Evolutionary conservation across 805 yeast species (phyloP).

Genomic region (Nakazawaea wickerhamii): DNA sequence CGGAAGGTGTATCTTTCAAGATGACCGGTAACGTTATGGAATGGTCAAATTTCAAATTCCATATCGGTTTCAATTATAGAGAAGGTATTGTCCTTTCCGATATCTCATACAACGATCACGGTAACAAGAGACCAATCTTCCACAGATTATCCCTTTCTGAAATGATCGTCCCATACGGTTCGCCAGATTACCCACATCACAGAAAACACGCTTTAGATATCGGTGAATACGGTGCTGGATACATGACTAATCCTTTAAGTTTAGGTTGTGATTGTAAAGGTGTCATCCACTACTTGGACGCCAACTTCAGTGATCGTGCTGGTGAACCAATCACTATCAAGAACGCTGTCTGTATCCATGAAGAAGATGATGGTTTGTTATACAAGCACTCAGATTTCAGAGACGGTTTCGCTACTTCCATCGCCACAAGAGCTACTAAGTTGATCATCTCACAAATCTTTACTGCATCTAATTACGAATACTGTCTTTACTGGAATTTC

Average conservation of each 20-base stretch:
- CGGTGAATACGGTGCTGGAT: constrained; percentile 72
- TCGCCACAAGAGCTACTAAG: constrained; percentile 58
- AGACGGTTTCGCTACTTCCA: constrained; percentile 57
- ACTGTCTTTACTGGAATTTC: constrained; percentile 66
- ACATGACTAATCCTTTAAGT: constrained; percentile 60
- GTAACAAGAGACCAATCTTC: constrained; percentile 54
- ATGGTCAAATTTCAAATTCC: constrained; percentile 65
- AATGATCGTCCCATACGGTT: constrained; percentile 71
- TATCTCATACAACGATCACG: constrained; percentile 58
- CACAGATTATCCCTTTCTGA: constrained; percentile 62
- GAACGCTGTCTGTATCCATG: constrained; percentile 67
- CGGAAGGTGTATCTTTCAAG: constrained; percentile 63
- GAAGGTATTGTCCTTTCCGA: constrained; percentile 66
- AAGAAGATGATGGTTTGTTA: constrained; percentile 64
- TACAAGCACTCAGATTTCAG: constrained; percentile 70
- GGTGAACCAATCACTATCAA: constrained; percentile 56
- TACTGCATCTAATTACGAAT: constrained; percentile 71
- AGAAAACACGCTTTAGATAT: constrained; percentile 70
- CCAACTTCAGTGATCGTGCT: constrained; percentile 46
- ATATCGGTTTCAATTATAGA: constrained; percentile 66
- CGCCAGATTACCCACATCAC: constrained; percentile 62
- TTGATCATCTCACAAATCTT: constrained; percentile 62
- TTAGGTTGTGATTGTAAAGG: constrained; percentile 73
- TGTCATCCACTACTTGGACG: constrained; percentile 63
- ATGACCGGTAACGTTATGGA: constrained; percentile 53